Evolutionary conservation across 2,329 filamentous ascomycete species (phyloP), one percentile per base, ranked within the genome.

Genomic region (Cephalotrichum gorgonifer): DNA sequence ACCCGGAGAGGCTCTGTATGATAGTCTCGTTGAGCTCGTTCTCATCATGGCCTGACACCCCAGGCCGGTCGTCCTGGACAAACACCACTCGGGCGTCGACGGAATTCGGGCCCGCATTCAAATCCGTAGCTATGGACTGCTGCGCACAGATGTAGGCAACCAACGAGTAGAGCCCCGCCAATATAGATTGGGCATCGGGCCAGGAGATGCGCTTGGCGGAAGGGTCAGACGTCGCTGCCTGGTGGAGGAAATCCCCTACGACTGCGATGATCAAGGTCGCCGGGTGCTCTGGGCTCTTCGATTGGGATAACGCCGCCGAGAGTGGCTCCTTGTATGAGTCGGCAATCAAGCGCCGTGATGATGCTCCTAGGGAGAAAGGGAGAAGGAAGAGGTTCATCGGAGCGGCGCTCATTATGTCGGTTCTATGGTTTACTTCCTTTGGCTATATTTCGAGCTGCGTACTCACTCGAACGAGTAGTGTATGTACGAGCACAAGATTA

Each of bases 151-250:
- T 71, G 43, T 82, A 69, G 30, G 84, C 84, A 50, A 93, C 71
- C 45, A 96, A 74, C 57, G 82, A 81, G 72, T 97, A 97, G 23
- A 94, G 62, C 25, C 78, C 78, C 3, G 86, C 85, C 22, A 96
- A 67, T 5, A 91, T 71, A n/a, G 75, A 72, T 64, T 95, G 88
- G 0, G 82, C 76, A n/a, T 74, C 67, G 30, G 73, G 61, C 75
- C 89, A 95, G 17, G 78, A 69, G 43, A 78, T 68, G 23, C 75
- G 70, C 56, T 76, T 38, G 53, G 74, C 43, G 76, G 71, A 27
- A 67, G 52, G 14, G 64, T 22, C 68, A 65, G 23, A 70, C 67
- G 28, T 67, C 66, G 20, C 76, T n/a, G n/a, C n/a, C 73, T 43
- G 72, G 17, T 33, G 67, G 12, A 89, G 72, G 47, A 84, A 70